Evolutionary conservation across 1,284 basidiomycete genomes (phyloP).

Genomic region (Ganoderma lingzhi): DNA sequence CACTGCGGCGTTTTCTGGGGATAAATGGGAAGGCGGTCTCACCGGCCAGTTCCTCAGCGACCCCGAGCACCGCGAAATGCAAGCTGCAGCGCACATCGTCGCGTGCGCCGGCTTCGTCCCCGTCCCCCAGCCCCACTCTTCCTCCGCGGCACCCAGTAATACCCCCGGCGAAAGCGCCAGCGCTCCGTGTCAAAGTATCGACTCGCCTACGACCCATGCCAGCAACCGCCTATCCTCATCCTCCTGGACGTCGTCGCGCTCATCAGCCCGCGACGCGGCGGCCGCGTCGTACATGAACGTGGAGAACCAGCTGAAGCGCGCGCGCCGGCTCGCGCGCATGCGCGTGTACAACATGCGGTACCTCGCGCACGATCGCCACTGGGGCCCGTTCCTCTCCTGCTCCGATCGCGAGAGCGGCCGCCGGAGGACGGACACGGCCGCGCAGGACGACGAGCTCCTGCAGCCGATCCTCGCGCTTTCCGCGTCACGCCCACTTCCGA

Average conservation of each 20-base stretch:
- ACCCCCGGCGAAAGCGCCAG: not conserved
- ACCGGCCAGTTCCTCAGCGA: constrained; percentile 22
- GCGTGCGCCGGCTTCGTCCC: constrained; percentile 33
- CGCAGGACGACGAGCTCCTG: constrained; percentile 25
- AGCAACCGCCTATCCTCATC: not conserved
- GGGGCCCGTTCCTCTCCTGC: constrained; percentile 52
- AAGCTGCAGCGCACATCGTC: constrained; percentile 29
- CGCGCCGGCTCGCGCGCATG: constrained; percentile 49
- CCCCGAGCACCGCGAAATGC: constrained; percentile 27
- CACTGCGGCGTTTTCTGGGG: constrained; percentile 30
- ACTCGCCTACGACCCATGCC: not conserved
- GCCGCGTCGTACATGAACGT: constrained; percentile 21
- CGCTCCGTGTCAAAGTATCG: not conserved
- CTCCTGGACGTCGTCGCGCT: not conserved
- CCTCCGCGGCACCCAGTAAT: not conserved
- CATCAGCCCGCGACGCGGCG: not conserved
- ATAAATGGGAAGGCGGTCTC: constrained; percentile 30
- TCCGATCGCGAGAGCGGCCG: not conserved
- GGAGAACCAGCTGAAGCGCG: constrained; percentile 38
- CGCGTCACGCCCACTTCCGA: constrained; percentile 7
- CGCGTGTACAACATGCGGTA: constrained; percentile 57
- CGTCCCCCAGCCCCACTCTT: constrained; percentile 11
- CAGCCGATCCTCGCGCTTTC: constrained; percentile 28
- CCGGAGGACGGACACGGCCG: not conserved
- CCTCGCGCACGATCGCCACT: constrained; percentile 49